A percentile compares a stretch with the other conserved stretches of the same genome.
phyloP scores from a whole-genome alignment of 2,329 filamentous ascomycete genomes.

The Pyrenophora graminea region DNA sequence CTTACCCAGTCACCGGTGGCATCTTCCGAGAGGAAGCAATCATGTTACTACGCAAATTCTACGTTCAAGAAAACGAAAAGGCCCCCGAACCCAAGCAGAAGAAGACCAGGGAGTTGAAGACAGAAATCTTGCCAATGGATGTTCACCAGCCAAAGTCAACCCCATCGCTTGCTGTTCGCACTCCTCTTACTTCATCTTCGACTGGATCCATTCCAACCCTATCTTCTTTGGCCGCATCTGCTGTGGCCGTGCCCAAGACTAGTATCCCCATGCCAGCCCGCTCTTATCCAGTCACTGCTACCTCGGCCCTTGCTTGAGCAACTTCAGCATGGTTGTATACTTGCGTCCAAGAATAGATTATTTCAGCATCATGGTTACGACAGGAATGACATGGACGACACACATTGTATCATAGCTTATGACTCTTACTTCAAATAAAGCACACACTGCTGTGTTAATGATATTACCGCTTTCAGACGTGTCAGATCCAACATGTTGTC shows the following conservation, averaged over 20 bases:
- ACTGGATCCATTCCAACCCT: constrained; percentile 9
- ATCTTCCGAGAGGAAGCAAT: constrained; percentile 92
- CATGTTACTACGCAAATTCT: constrained; percentile 88
- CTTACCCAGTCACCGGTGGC: constrained; percentile 83
- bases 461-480: background rate
- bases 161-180: constrained; percentile 23
- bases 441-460: background rate
- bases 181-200: constrained; percentile 3
- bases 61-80: constrained; percentile 96
- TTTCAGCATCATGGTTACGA: background rate
- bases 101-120: constrained; percentile 66
- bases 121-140: constrained; percentile 57
- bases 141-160: constrained; percentile 44
- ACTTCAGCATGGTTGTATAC: background rate
- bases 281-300: constrained; percentile 2
- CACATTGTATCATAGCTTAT: constrained; percentile 8
- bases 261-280: background rate
- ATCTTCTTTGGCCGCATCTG: constrained; percentile 7
- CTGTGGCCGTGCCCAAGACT: constrained; percentile 4
- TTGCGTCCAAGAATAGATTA: constrained; percentile 2
- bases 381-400: background rate
- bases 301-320: constrained; percentile 8
- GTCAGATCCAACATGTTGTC: background rate
- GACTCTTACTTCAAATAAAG: constrained; percentile 1
- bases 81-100: constrained; percentile 68